phyloP scores from a whole-genome alignment of 2,329 filamentous ascomycete species.

The Ophiosphaerella korrae region DNA sequence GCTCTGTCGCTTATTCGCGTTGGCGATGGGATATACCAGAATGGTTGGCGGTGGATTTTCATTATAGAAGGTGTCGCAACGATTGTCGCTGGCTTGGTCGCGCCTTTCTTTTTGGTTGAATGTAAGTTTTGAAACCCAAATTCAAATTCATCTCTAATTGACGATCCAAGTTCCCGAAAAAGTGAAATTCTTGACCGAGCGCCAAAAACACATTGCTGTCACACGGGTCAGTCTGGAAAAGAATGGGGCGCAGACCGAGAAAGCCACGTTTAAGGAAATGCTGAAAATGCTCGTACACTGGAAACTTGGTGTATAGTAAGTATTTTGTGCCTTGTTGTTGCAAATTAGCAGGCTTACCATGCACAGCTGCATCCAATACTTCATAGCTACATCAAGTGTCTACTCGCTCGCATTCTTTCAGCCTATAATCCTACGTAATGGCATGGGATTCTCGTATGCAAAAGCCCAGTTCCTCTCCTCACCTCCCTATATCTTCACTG shows the following conservation, averaged over 20 bases:
- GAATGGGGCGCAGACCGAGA: slow-evolving; percentile 24
- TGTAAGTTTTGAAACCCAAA: slow-evolving; percentile 11
- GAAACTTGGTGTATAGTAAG: slow-evolving; percentile 37
- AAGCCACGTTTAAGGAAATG: slow-evolving; percentile 28
- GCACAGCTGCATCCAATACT: slow-evolving; percentile 34
- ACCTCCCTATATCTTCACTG: slow-evolving; percentile 30
- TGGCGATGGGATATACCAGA: slow-evolving; percentile 36
- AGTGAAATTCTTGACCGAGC: slow-evolving; percentile 31
- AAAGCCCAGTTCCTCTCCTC: slow-evolving; percentile 29
- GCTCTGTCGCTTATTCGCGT: slow-evolving; percentile 39
- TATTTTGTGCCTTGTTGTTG: not conserved
- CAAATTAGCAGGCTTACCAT: not conserved
- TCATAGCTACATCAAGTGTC: slow-evolving; percentile 33
- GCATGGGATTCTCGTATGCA: slow-evolving; percentile 32
- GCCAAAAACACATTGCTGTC: slow-evolving; percentile 32
- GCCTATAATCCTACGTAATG: slow-evolving; percentile 32
- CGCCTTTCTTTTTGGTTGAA: slow-evolving; percentile 32
- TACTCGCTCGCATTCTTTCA: slow-evolving; percentile 32
- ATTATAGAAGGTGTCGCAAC: slow-evolving; percentile 29
- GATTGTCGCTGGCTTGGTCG: slow-evolving; percentile 20
- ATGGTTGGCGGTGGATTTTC: slow-evolving; percentile 40
- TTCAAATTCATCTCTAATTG: not conserved
- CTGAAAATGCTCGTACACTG: slow-evolving; percentile 34
- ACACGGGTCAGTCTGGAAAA: slow-evolving; percentile 35
- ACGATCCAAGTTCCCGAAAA: slow-evolving; percentile 27